phyloP scores from a whole-genome alignment of 78 protist genomes.

The Andalucia godoyi region DNA sequence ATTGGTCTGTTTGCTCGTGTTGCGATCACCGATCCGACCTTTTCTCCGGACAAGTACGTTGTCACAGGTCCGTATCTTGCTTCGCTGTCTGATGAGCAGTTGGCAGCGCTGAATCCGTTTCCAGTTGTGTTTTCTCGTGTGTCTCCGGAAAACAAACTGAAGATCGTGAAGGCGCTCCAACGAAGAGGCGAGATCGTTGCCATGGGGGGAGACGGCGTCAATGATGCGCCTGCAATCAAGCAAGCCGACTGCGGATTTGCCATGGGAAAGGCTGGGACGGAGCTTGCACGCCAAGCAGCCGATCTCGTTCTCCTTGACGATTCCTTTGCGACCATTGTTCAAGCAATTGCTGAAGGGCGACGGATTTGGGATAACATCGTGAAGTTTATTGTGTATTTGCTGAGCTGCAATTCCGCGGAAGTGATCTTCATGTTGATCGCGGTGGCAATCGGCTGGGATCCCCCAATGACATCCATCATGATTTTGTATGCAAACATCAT shows the following conservation, averaged over 20 bases:
- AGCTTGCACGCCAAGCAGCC: conserved; percentile 39
- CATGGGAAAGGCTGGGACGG: conserved; percentile 33
- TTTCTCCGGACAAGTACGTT: conserved; percentile 1
- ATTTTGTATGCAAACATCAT: background rate
- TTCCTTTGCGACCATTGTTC: conserved; percentile 1
- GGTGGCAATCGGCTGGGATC: background rate
- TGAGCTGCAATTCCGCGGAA: background rate
- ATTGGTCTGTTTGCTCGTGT: conserved; percentile 23
- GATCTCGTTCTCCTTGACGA: conserved; percentile 27
- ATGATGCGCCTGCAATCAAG: conserved; percentile 26
- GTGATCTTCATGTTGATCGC: background rate
- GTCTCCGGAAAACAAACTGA: conserved; percentile 9
- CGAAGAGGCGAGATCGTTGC: conserved; percentile 58
- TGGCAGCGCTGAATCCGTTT: background rate
- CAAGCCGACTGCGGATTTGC: conserved; percentile 16
- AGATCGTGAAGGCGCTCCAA: conserved; percentile 28
- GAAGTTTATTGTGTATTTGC: background rate
- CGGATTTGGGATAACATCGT: conserved; percentile 1
- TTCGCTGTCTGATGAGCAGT: background rate
- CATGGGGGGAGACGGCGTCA: conserved; percentile 65
- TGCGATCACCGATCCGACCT: conserved; percentile 20
- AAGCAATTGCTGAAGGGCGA: background rate
- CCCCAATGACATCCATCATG: background rate
- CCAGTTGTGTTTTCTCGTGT: background rate
- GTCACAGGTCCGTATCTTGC: background rate